Percentiles rank a stretch among this genome's conserved stretches.
Evolutionary conservation across 345 rosid species (phyloP).

Genomic region (Diplotaxis tenuifolia): DNA sequence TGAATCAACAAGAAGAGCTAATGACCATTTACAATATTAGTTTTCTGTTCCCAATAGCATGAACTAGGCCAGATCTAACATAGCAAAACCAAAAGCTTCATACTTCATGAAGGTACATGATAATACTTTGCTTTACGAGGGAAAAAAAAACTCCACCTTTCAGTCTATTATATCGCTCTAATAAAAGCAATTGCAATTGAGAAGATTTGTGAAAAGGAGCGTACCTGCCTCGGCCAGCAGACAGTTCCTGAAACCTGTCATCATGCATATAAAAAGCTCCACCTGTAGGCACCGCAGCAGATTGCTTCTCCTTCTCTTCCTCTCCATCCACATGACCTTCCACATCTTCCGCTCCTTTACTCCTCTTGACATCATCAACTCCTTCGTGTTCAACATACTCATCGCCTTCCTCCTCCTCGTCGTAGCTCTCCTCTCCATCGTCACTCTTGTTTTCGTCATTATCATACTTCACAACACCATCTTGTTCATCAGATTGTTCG

Average conservation of each 20-base stretch:
- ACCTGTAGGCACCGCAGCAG: constrained; percentile 87
- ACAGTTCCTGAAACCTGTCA: constrained; percentile 77
- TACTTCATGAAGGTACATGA: background rate
- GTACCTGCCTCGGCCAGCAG: constrained; percentile 67
- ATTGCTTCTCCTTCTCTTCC: constrained; percentile 63
- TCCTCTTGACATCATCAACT: constrained; percentile 33
- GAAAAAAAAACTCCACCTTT: background rate
- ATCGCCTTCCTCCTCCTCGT: constrained; percentile 38
- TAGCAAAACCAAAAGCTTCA: background rate
- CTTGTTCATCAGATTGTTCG: constrained; percentile 72
- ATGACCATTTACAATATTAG: too few species aligned
- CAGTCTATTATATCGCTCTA: background rate
- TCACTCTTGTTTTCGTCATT: constrained; percentile 40
- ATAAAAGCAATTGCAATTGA: background rate
- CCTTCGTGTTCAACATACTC: constrained; percentile 23
- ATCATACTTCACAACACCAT: constrained; percentile 37
- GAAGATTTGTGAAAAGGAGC: background rate
- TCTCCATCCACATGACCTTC: constrained; percentile 30
- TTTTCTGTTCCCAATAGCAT: background rate
- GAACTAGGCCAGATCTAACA: background rate
- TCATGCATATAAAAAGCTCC: constrained; percentile 99
- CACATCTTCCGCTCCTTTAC: constrained; percentile 36
- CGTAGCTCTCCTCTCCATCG: constrained; percentile 41
- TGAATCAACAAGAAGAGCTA: too few species aligned
- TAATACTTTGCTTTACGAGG: background rate